Evolutionary conservation across 2,329 filamentous ascomycete genomes (phyloP).

Genomic region (Emmonsiellopsis sp.): DNA sequence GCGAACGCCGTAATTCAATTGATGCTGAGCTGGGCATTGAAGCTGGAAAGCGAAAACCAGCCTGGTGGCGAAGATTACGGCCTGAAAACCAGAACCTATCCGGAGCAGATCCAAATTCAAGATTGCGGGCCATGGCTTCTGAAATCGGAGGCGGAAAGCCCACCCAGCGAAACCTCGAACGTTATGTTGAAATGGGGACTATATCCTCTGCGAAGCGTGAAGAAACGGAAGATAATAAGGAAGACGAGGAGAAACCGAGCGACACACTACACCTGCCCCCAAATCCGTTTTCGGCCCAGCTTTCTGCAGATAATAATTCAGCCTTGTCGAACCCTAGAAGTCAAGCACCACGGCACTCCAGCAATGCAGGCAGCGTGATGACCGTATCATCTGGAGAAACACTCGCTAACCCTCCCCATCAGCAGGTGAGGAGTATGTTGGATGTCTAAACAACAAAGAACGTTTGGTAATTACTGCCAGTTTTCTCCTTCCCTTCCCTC

Average conservation of each 20-base stretch:
- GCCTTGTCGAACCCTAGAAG: conserved; percentile 4
- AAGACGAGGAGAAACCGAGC: conserved; percentile 1
- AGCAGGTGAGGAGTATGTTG: conserved; percentile 34
- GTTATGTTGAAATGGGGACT: conserved; percentile 30
- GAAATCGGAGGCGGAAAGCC: conserved; percentile 27
- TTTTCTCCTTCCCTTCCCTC: no score
- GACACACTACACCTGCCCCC: not conserved
- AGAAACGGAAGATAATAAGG: not conserved
- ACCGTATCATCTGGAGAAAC: conserved; percentile 17
- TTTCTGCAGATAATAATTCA: not conserved
- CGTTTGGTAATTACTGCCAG: no score
- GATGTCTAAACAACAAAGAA: conserved; percentile 23
- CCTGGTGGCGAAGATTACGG: conserved; percentile 51
- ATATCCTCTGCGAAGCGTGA: conserved; percentile 15
- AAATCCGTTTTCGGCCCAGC: conserved; percentile 1
- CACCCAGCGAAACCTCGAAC: conserved; percentile 19
- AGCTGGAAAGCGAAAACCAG: conserved; percentile 48
- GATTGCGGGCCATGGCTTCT: conserved; percentile 23
- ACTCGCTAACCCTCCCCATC: conserved; percentile 11
- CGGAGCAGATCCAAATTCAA: conserved; percentile 16
- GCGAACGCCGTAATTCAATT: conserved; percentile 44
- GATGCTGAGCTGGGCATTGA: conserved; percentile 51
- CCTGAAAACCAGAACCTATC: conserved; percentile 21
- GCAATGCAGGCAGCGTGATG: conserved; percentile 18
- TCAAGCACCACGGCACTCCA: conserved; percentile 8